Base-by-base conservation (phyloP, 148 eudicot genomes). In the Vaccinium corymbosum region DNA sequence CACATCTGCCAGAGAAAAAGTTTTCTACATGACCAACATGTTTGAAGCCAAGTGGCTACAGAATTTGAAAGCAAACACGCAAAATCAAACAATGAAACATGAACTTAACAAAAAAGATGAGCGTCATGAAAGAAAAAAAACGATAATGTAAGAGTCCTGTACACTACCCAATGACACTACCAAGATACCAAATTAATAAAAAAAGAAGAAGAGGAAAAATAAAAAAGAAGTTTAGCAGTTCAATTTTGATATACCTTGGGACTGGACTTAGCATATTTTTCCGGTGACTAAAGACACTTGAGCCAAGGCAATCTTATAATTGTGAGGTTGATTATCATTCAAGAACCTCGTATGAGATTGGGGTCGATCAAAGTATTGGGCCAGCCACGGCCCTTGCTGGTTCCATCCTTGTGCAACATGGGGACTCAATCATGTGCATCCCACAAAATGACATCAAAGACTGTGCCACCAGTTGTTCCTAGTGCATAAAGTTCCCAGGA, bases 1-100 rank as follows among this genome's bases (percentile, higher is more conserved):
- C 98, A 89, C 99, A 97, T 86, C 99, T 93, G 90, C 76, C 38
- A 52, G 81, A 72, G 29, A 62, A 83, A 90, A 82, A 56, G 4
- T 81, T 22, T 70, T 46, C 72, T 13, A 75, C 29, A 76, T 68
- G 25, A 83, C 25, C 64, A 82, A 57, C 64, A 25, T 52, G 20
- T 14, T 55, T 7, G 32, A 17, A 82, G 72, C 82, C 56, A 32
- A 62, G 9, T 76, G n/a, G 78, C 52, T 46, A 32, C 11, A 17
- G 50, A 42, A 42, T 74, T 17, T 73, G 6, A 5, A 42, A 17
- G 78, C 49, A 74, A 74, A 7, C 48, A 35, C 38, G 38, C 38
- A 35, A 35, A 35, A 6, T 64, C 11, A n/a, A 1, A 64, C 9
- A 27, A 74, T 42, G 22, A 66, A 6, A 61, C 22, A 50, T 51